Base-by-base conservation (phyloP, 1,284 basidiomycete genomes). In the Ceratobasidium sp. region DNA sequence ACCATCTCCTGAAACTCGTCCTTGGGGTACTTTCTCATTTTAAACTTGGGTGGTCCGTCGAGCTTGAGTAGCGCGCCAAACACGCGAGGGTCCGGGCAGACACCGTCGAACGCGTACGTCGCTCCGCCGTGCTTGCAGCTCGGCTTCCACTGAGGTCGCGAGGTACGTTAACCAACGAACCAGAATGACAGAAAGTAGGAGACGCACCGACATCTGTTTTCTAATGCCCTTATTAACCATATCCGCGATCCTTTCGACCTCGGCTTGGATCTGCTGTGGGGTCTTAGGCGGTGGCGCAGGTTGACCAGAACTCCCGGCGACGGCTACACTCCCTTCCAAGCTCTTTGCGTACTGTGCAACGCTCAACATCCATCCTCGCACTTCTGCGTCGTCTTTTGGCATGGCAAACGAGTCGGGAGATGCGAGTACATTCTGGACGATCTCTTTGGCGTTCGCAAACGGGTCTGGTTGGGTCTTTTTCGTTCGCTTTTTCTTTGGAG, bases 1-100 rank as follows among this genome's bases (percentile, higher is more conserved):
- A 52, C 44, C 66, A 54, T 62, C 19, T 34, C 62, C 56, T 76
- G 37, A 52, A 76, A 76, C 17, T 69, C 67, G n/a, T 56, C 67
- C 51, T 54, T 43, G 15, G 65, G 29, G 22, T 51, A 68, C 46
- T 67, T 51, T 11, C 25, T 51, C 56, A 44, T 54, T 17, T 59
- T 70, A 6, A 61, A 69, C 25, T 61, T 62, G 44, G 43, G 44
- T 5, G 40, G 37, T 25, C 59, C 68, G n/a, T 69, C 40, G 15
- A 61, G 43, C n/a, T 57, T 43, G n/a, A 68, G 40, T 15, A 52
- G 52, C 25, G 34, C 51, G n/a, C 43, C 56, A 19, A 52, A 76
- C 22, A 70, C 40, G 1, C 67, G 49, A 5, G 51, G 51, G 29
- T 69, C 67, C 15, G 67, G 34, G 40, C 67, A 69, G 29, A 69